These are phyloP conservation scores for Dalbergia cultrata DNA, from an alignment of 306 rosid species.

Conservation along the genomic window DNA sequence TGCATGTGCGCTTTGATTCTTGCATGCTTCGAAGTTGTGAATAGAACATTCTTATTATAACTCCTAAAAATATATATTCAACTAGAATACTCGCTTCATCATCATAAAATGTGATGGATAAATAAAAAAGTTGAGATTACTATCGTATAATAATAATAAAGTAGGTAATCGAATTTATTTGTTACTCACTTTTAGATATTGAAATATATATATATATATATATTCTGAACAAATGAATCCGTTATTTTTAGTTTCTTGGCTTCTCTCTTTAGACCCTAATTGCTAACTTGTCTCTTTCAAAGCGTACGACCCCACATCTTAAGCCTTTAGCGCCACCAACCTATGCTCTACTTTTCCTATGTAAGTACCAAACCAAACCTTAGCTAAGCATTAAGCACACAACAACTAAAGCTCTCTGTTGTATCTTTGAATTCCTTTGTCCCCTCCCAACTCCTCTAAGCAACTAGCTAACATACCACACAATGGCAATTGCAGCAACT, in stretches of 20 bases:
- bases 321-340: too few relatives aligned
- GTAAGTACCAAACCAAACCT: slow-evolving; percentile 53
- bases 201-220: too few relatives aligned
- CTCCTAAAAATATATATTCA: too few relatives aligned
- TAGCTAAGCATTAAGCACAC: slow-evolving; percentile 52
- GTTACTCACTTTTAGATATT: too few relatives aligned
- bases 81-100: too few relatives aligned
- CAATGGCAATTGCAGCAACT: slow-evolving; percentile 65
- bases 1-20: slow-evolving; percentile 80
- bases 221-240: slow-evolving; percentile 53
- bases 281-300: slow-evolving; percentile 57
- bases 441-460: slow-evolving; percentile 16
- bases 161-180: too few relatives aligned
- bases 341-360: slow-evolving; percentile 56
- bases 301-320: slow-evolving; percentile 45
- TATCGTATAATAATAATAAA: too few relatives aligned
- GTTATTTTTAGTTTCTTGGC: slow-evolving; percentile 21
- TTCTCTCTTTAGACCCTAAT: slow-evolving; percentile 48
- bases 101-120: too few relatives aligned
- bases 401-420: slow-evolving; percentile 32
- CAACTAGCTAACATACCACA: not conserved
- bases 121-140: too few relatives aligned
- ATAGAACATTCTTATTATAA: too few relatives aligned
- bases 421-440: slow-evolving; percentile 3
- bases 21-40: not conserved